Evolutionary conservation across 805 yeast species (phyloP).

Genomic region (Suhomyces sp.): DNA sequence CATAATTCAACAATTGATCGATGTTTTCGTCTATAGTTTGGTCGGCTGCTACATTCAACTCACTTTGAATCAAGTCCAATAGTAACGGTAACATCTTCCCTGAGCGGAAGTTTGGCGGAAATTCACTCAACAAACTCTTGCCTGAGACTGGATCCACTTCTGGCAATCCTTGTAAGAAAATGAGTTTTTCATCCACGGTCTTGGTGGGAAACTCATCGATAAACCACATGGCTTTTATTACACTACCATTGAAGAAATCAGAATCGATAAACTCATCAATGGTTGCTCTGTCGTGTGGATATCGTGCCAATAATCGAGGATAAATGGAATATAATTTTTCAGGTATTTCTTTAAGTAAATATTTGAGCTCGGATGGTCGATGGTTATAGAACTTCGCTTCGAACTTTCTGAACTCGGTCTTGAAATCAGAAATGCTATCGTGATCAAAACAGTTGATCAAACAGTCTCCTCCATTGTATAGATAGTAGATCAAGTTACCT

Average conservation of each 20-base stretch:
- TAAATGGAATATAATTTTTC: conserved; percentile 47
- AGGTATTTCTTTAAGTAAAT: conserved; percentile 59
- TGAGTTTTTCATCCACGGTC: conserved; percentile 58
- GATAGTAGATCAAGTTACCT: conserved; percentile 69
- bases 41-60: conserved; percentile 20
- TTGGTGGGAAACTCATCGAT: conserved; percentile 82
- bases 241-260: conserved; percentile 75
- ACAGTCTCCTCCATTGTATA: conserved; percentile 57
- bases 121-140: conserved; percentile 23
- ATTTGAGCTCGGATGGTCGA: conserved; percentile 30
- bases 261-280: conserved; percentile 69
- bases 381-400: conserved; percentile 43
- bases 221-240: conserved; percentile 75
- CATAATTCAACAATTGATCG: conserved; percentile 42
- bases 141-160: conserved; percentile 17
- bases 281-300: conserved; percentile 54
- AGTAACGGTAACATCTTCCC: conserved; percentile 73
- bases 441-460: conserved; percentile 41
- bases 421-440: conserved; percentile 58
- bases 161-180: conserved; percentile 67
- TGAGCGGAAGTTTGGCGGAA: conserved; percentile 48
- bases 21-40: conserved; percentile 21
- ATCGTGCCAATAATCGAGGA: conserved; percentile 53
- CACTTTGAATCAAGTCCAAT: conserved; percentile 48
- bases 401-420: conserved; percentile 49